These are phyloP conservation scores for Jaminaea rosea DNA, from an alignment of 1,284 basidiomycete species.

Conservation along the genomic window DNA sequence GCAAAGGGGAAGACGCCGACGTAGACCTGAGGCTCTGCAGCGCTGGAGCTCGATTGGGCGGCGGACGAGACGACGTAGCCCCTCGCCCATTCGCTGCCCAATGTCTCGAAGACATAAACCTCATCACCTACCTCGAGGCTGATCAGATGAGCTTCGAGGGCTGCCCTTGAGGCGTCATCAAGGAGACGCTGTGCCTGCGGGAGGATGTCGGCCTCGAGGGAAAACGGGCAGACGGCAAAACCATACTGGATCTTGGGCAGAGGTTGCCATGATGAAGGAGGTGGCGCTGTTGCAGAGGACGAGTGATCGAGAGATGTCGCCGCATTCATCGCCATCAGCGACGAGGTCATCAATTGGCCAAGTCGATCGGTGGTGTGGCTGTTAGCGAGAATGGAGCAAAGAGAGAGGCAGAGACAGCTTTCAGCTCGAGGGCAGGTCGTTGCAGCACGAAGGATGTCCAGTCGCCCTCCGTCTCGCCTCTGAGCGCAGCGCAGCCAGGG, in stretches of 20 bases:
- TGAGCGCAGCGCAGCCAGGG: too few relatives aligned
- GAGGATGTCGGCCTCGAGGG: slow-evolving; percentile 25
- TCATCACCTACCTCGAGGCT: slow-evolving; percentile 68
- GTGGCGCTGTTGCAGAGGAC: not conserved
- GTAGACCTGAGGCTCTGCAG: slow-evolving; percentile 64
- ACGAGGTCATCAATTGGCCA: too few relatives aligned
- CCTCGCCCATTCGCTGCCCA: slow-evolving; percentile 43
- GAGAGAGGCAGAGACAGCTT: too few relatives aligned
- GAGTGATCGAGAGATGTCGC: too few relatives aligned
- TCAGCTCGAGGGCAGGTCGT: too few relatives aligned
- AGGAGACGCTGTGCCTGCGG: slow-evolving; percentile 10
- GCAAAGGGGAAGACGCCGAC: slow-evolving; percentile 92
- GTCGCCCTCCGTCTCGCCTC: too few relatives aligned
- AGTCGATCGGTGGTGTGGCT: too few relatives aligned
- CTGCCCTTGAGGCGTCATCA: not conserved
- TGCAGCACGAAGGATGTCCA: too few relatives aligned
- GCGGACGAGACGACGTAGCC: slow-evolving; percentile 67
- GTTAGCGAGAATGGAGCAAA: too few relatives aligned
- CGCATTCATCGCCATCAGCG: too few relatives aligned
- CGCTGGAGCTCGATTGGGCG: slow-evolving; percentile 47
- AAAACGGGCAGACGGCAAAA: slow-evolving; percentile 32
- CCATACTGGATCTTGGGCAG: slow-evolving; percentile 38
- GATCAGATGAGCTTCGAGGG: slow-evolving; percentile 31
- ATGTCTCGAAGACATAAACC: slow-evolving; percentile 62
- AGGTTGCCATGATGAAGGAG: slow-evolving; percentile 26